phyloP scores from a whole-genome alignment of 345 rosid species.

The Linum tenue region DNA sequence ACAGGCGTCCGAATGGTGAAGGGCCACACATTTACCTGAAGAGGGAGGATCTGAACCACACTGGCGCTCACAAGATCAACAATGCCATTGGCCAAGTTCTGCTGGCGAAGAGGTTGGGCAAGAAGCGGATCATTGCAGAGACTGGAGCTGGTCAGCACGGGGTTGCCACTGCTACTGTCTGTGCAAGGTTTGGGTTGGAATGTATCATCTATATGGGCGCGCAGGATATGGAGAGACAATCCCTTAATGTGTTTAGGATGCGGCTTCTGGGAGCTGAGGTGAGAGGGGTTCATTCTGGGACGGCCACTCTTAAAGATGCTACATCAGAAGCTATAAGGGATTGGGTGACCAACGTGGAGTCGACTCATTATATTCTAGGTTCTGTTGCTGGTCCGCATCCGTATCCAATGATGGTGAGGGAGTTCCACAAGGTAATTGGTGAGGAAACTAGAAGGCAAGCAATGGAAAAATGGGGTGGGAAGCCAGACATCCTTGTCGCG shows the following conservation, averaged over 20 bases:
- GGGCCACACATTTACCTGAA: constrained; percentile 83
- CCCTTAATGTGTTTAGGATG: constrained; percentile 90
- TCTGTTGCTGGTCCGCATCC: constrained; percentile 99
- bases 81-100: constrained; percentile 85
- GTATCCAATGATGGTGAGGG: constrained; percentile 92
- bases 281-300: constrained; percentile 20
- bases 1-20: constrained; percentile 57
- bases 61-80: constrained; percentile 90
- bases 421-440: constrained; percentile 88
- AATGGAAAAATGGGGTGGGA: constrained; percentile 88
- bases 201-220: constrained; percentile 93
- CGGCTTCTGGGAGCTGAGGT: constrained; percentile 90
- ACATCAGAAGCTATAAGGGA: constrained; percentile 52
- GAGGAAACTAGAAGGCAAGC: constrained; percentile 84
- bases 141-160: constrained; percentile 98
- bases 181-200: constrained; percentile 73
- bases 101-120: constrained; percentile 82
- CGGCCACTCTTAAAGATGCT: constrained; percentile 28
- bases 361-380: constrained; percentile 91
- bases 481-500: constrained; percentile 84
- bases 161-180: constrained; percentile 95
- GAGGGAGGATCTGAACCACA: constrained; percentile 95
- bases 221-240: constrained; percentile 90
- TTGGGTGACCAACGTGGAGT: constrained; percentile 92
- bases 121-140: constrained; percentile 77